Conservation (phyloP, 2,329 filamentous ascomycete species). For the Monilinia aucupariae region DNA sequence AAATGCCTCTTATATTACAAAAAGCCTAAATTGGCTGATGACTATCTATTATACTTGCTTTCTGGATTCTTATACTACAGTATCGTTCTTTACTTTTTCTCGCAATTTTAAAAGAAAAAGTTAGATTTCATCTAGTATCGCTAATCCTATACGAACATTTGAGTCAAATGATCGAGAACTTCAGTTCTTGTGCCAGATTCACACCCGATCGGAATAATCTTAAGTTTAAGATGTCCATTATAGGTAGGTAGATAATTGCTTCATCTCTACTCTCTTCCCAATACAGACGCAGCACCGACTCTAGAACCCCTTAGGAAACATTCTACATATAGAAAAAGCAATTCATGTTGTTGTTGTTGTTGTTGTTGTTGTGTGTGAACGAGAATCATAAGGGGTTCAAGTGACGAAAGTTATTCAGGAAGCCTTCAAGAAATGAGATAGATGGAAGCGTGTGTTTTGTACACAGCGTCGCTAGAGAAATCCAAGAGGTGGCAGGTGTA, state of each 20-base stretch:
- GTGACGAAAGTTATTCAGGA: background rate
- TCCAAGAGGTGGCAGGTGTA: background rate
- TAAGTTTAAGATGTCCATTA: background rate
- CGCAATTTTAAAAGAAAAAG: background rate
- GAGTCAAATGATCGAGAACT: background rate
- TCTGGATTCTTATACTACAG: background rate
- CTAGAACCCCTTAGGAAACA: background rate
- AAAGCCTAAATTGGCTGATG: background rate
- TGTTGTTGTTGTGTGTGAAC: too few relatives aligned
- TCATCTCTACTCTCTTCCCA: constrained; percentile 6
- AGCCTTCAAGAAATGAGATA: background rate
- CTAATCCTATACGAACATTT: background rate
- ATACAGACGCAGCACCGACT: background rate
- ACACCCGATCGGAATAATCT: background rate
- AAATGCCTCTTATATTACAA: background rate
- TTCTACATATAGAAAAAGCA: background rate
- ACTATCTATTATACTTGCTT: background rate
- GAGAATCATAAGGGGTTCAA: background rate
- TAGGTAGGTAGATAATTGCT: background rate
- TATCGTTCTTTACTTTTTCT: background rate
- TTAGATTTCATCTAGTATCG: background rate
- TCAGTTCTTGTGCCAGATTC: background rate
- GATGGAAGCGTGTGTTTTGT: too few relatives aligned
- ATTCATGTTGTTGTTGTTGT: background rate
- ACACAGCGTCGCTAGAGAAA: too few relatives aligned